A percentile compares a stretch with the other conserved stretches of the same genome.
Evolutionary conservation across 2,329 filamentous ascomycete species (phyloP).

Genomic region (Gremmenia infestans): DNA sequence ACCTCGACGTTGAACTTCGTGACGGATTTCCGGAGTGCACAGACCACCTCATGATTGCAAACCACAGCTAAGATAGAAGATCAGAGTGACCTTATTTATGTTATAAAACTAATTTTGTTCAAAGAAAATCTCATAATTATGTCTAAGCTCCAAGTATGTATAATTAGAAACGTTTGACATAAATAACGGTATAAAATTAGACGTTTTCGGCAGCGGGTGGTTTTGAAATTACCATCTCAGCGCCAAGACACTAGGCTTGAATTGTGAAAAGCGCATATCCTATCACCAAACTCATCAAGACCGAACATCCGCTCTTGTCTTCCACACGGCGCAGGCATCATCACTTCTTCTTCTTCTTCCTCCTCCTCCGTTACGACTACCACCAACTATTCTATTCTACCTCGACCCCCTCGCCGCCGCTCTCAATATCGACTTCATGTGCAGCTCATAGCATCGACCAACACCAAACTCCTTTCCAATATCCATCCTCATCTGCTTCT

Average conservation of each 20-base stretch:
- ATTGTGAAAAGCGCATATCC: background rate
- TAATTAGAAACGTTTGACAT: background rate
- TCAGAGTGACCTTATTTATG: too few relatives aligned
- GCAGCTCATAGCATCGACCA: slow-evolving; percentile 24
- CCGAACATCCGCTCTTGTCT: background rate
- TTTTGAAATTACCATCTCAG: background rate
- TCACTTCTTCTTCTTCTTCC: slow-evolving; percentile 3
- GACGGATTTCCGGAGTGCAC: background rate
- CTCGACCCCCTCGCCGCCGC: slow-evolving; percentile 3
- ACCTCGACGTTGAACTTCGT: background rate
- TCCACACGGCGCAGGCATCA: background rate
- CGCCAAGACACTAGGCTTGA: background rate
- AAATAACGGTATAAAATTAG: background rate
- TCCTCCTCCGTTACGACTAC: slow-evolving; percentile 3
- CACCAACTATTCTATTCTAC: background rate
- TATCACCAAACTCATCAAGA: background rate
- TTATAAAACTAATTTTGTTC: background rate
- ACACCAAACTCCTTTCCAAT: slow-evolving; percentile 8
- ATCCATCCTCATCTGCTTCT: slow-evolving; percentile 13
- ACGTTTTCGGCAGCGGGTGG: background rate
- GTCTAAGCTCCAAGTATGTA: background rate
- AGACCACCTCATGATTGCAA: background rate
- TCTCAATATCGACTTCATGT: slow-evolving; percentile 26
- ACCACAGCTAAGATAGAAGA: too few relatives aligned
- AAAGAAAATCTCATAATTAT: background rate